Conservation (phyloP, 108 stramenopile species). For the Schizochytrium sp. region DNA sequence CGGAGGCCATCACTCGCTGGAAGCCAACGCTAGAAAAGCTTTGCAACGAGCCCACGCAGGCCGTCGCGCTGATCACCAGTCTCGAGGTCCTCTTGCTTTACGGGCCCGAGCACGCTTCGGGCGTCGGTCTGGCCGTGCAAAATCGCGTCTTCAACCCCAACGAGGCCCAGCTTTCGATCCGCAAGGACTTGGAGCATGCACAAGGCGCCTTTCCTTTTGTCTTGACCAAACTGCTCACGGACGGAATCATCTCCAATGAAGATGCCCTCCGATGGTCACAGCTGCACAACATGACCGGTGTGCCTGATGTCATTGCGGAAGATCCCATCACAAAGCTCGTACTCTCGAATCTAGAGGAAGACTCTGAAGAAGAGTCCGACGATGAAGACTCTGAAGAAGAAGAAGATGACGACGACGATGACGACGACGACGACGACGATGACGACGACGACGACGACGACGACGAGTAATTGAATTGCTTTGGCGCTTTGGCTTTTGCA, state of each 20-base stretch:
- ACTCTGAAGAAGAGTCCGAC: not conserved
- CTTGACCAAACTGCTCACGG: not conserved
- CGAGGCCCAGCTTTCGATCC: not conserved
- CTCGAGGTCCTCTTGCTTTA: not conserved
- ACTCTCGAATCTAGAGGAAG: not conserved
- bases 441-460: not conserved
- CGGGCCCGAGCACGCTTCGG: not conserved
- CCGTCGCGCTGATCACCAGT: not conserved
- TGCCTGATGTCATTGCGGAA: not conserved
- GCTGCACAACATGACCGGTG: not conserved
- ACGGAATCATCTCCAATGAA: not conserved
- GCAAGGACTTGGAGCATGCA: not conserved
- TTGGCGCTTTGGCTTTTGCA: not conserved
- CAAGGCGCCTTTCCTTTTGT: not conserved
- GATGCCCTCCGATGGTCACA: not conserved
- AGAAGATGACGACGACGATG: not conserved
- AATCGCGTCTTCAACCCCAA: not conserved
- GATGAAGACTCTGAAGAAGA: slow-evolving; percentile 9
- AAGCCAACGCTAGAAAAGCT: not conserved
- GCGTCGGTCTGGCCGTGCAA: not conserved
- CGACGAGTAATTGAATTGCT: not conserved
- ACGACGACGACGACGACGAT: not conserved
- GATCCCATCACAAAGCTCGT: not conserved
- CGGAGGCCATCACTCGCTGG: not conserved
- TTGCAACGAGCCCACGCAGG: not conserved